Conservation (phyloP, 106 monocot species). For the Iris macrosiphon region DNA sequence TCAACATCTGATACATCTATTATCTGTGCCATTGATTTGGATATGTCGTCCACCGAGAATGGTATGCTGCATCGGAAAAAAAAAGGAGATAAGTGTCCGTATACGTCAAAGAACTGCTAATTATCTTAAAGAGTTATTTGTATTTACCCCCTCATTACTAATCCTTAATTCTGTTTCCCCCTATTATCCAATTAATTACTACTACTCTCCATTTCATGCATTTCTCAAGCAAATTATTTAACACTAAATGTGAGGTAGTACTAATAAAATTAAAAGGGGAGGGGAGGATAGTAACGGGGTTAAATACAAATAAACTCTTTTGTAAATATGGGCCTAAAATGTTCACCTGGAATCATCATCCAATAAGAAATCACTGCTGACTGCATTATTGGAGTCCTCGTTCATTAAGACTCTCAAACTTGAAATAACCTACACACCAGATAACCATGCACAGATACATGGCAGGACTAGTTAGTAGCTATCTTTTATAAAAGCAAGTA, state of each 20-base stretch:
- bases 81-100: not conserved
- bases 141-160: too few relatives aligned
- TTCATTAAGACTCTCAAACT: conserved; percentile 70
- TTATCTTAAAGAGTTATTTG: not conserved
- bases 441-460: not conserved
- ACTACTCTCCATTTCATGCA: too few relatives aligned
- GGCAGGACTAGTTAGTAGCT: too few relatives aligned
- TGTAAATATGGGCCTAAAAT: not conserved
- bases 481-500: not conserved
- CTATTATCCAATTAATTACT: too few relatives aligned
- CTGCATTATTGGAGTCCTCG: conserved; percentile 63
- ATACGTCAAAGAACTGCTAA: not conserved
- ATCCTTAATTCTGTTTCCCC: too few relatives aligned
- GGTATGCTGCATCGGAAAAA: conserved; percentile 79
- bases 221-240: too few relatives aligned
- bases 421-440: conserved; percentile 52
- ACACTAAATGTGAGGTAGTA: too few relatives aligned
- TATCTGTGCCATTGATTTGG: conserved; percentile 56
- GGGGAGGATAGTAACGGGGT: too few relatives aligned
- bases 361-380: conserved; percentile 66
- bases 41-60: conserved; percentile 66
- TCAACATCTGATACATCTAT: conserved; percentile 56
- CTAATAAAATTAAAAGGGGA: too few relatives aligned
- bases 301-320: too few relatives aligned
- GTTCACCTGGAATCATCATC: conserved; percentile 80